Evolutionary conservation across 805 yeast genomes (phyloP), one percentile per base, ranked within the genome.

Genomic region (Suhomyces tanzawaensis): DNA sequence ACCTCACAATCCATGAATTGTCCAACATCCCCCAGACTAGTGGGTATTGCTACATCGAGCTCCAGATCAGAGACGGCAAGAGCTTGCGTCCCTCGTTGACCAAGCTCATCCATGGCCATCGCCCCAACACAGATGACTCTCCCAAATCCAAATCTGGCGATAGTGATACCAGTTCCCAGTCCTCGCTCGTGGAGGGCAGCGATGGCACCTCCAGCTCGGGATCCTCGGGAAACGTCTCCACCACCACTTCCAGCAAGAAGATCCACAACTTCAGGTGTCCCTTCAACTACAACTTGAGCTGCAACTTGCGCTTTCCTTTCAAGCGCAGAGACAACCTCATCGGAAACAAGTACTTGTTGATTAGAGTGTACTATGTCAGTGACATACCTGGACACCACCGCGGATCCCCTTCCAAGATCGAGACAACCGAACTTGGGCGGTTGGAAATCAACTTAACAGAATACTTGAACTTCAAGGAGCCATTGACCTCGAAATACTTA

Each of bases 21-120:
- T 73, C 82, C n/a, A 90, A 90, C 52, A 76, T 91, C 19, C 98
- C 98, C 1, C 89, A 85, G 47, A 70, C 82, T 1, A 66, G 79
- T 3, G 95, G 95, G 0, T 55, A 66, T 25, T 79, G 91, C 48
- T 79, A 60, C 45, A 76, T 88, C 14, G 79, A 81, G 41, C 74
- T 90, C 74, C 69, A 66, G 30, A 64, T 85, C 7, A 69, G 71
- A 38, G 88, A 83, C 44, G 64, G 76, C 33, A 55, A 46, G 36
- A 45, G 48, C 28, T 36, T 40, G 25, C 66, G 36, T 29, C 29
- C 43, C 11, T 33, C 36, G 11, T 19, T 36, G 17, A 28, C 40
- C 18, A 36, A 41, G 17, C 39, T 43, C 3, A 36, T 43, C 7
- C 42, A 36, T 19, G 36, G 39, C 13, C 40, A 39, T 4, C 31